These are phyloP conservation scores for Solanum aculeatissimum DNA, from an alignment of 305 asterid species.

Conservation along the genomic window DNA sequence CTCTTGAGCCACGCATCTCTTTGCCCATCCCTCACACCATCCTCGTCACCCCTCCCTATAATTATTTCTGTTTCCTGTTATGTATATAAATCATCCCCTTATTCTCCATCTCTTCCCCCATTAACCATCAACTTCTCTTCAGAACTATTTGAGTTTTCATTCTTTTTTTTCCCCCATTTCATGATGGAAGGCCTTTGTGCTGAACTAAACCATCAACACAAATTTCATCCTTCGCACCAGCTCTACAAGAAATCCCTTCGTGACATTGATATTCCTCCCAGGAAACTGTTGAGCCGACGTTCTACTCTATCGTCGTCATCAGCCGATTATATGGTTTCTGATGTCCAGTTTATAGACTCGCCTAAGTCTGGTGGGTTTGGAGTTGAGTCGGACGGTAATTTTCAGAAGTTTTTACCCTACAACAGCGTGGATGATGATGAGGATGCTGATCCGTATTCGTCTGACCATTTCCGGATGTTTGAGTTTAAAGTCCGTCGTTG, in stretches of 20 bases:
- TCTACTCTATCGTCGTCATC: not conserved
- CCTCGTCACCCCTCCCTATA: slow-evolving; percentile 28
- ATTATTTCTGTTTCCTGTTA: not conserved
- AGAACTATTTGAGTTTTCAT: not conserved
- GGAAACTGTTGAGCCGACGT: slow-evolving; percentile 51
- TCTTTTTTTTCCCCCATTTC: no score
- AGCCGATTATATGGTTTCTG: not conserved
- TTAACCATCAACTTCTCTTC: not conserved
- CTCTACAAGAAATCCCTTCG: slow-evolving; percentile 54
- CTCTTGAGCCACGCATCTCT: slow-evolving; percentile 73
- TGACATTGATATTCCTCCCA: slow-evolving; percentile 67
- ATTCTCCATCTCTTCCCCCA: not conserved
- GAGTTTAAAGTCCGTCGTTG: slow-evolving; percentile 82
- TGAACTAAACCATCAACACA: slow-evolving; percentile 38
- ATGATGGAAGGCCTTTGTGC: slow-evolving; percentile 42
- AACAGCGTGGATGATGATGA: slow-evolving; percentile 39
- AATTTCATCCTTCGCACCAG: slow-evolving; percentile 53
- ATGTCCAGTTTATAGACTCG: slow-evolving; percentile 25
- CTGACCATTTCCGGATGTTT: slow-evolving; percentile 72
- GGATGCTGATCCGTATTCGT: slow-evolving; percentile 54
- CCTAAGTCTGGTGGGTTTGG: slow-evolving; percentile 19
- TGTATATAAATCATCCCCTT: not conserved
- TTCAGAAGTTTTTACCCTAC: slow-evolving; percentile 61
- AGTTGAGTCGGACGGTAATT: slow-evolving; percentile 12
- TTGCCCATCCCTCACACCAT: slow-evolving; percentile 56